These are phyloP conservation scores for Puccinia coronata DNA, from an alignment of 1,284 basidiomycete genomes.

Conservation along the genomic window DNA sequence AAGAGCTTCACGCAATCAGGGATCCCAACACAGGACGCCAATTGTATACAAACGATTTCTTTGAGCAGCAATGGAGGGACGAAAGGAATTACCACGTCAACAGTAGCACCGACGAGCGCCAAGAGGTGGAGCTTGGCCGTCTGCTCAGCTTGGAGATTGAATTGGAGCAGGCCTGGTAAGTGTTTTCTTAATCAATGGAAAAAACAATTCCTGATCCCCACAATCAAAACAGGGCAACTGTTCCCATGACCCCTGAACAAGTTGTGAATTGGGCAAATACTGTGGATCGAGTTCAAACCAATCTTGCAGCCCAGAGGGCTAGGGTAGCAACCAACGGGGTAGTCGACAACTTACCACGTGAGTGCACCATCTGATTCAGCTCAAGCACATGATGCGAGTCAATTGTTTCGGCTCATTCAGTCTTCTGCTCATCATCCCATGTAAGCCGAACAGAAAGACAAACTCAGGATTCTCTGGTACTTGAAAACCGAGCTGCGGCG, in stretches of 20 bases:
- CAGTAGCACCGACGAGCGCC: not conserved
- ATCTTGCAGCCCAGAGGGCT: not conserved
- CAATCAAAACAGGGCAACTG: not conserved
- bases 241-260: not conserved
- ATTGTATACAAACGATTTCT: not conserved
- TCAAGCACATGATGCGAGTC: no score
- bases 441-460: not conserved
- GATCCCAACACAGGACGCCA: not conserved
- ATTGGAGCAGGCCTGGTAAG: not conserved
- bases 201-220: not conserved
- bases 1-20: not conserved
- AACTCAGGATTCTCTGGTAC: slow-evolving; percentile 1
- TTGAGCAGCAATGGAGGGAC: not conserved
- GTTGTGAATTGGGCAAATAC: not conserved
- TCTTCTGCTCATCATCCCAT: not conserved
- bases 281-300: not conserved
- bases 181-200: not conserved
- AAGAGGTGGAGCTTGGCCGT: slow-evolving; percentile 15
- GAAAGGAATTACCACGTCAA: not conserved
- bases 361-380: no score
- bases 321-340: no score
- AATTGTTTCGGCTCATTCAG: not conserved
- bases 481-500: not conserved
- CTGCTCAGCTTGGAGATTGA: not conserved
- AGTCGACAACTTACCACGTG: no score